These are phyloP conservation scores for Colletotrichum abscissum DNA, from an alignment of 2,329 filamentous ascomycete species.

Conservation along the genomic window DNA sequence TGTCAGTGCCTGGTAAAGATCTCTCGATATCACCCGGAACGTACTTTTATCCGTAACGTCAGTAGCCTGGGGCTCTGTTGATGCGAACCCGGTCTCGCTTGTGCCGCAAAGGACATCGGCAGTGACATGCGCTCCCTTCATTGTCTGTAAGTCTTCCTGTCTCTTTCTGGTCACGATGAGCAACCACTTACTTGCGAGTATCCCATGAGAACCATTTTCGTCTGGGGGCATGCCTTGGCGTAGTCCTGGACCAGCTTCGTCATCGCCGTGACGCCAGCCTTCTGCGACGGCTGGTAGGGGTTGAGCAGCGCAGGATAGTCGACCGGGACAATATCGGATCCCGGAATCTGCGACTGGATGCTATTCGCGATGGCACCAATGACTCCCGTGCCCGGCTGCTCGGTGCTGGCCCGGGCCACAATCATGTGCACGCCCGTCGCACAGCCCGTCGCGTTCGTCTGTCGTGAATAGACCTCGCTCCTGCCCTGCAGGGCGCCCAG, in stretches of 20 bases:
- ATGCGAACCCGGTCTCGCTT: slow-evolving; percentile 41
- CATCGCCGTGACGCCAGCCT: slow-evolving; percentile 45
- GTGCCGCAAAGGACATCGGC: slow-evolving; percentile 52
- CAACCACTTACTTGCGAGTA: slow-evolving; percentile 50
- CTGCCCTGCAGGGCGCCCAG: slow-evolving; percentile 16
- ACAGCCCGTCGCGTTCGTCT: slow-evolving; percentile 39
- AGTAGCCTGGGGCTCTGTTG: slow-evolving; percentile 39
- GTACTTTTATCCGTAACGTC: slow-evolving; percentile 46
- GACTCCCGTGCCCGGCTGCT: slow-evolving; percentile 47
- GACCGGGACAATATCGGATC: slow-evolving; percentile 47
- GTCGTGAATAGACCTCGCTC: neutral
- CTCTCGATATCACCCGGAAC: neutral
- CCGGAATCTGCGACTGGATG: slow-evolving; percentile 45
- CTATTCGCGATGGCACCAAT: slow-evolving; percentile 46
- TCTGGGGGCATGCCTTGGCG: slow-evolving; percentile 47
- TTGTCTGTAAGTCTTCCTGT: neutral
- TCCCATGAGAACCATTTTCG: slow-evolving; percentile 53
- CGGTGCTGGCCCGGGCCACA: slow-evolving; percentile 51
- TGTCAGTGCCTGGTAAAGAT: neutral
- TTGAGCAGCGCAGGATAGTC: slow-evolving; percentile 52
- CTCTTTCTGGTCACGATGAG: slow-evolving; percentile 32
- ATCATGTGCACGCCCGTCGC: slow-evolving; percentile 52
- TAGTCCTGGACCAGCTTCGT: slow-evolving; percentile 47
- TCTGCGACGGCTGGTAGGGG: slow-evolving; percentile 47
- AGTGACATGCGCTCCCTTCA: slow-evolving; percentile 51